Conservation (phyloP, 2,329 filamentous ascomycete genomes). For the Pseudocercospora eumusae region DNA sequence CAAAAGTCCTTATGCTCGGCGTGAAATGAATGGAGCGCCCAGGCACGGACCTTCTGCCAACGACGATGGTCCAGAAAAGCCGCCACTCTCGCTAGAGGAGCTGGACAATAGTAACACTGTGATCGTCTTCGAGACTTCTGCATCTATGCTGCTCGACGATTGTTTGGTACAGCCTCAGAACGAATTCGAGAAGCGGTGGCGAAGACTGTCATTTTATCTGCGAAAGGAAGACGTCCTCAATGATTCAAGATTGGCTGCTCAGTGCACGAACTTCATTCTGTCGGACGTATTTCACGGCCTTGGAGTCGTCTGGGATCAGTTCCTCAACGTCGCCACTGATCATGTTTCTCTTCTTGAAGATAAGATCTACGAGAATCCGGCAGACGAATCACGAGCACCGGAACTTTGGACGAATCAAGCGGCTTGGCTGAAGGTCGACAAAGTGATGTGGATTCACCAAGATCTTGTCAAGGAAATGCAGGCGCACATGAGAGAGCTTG, state of each 20-base stretch:
- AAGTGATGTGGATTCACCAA: slow-evolving; percentile 53
- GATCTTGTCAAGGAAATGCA: slow-evolving; percentile 52
- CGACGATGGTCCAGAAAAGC: slow-evolving; percentile 2
- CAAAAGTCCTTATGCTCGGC: slow-evolving; percentile 46
- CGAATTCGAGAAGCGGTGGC: slow-evolving; percentile 56
- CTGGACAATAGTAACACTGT: slow-evolving; percentile 55
- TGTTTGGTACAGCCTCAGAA: slow-evolving; percentile 54
- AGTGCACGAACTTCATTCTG: slow-evolving; percentile 55
- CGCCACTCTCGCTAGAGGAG: slow-evolving; percentile 15
- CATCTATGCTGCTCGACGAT: slow-evolving; percentile 51
- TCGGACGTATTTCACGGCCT: slow-evolving; percentile 54
- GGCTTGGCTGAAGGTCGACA: slow-evolving; percentile 56
- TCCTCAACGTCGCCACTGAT: slow-evolving; percentile 49
- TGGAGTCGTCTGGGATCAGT: slow-evolving; percentile 49
- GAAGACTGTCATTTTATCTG: slow-evolving; percentile 54
- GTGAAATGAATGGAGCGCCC: neutral
- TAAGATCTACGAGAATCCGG: slow-evolving; percentile 56
- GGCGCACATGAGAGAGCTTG: slow-evolving; percentile 46
- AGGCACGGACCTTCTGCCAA: neutral
- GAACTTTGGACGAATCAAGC: slow-evolving; percentile 56
- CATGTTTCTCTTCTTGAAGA: slow-evolving; percentile 55
- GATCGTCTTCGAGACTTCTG: slow-evolving; percentile 56
- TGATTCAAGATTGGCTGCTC: slow-evolving; percentile 47
- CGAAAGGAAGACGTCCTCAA: slow-evolving; percentile 47
- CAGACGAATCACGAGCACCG: slow-evolving; percentile 55